These are phyloP conservation scores for Megacollybia platyphylla DNA, from an alignment of 1,284 basidiomycete genomes.

Conservation along the genomic window DNA sequence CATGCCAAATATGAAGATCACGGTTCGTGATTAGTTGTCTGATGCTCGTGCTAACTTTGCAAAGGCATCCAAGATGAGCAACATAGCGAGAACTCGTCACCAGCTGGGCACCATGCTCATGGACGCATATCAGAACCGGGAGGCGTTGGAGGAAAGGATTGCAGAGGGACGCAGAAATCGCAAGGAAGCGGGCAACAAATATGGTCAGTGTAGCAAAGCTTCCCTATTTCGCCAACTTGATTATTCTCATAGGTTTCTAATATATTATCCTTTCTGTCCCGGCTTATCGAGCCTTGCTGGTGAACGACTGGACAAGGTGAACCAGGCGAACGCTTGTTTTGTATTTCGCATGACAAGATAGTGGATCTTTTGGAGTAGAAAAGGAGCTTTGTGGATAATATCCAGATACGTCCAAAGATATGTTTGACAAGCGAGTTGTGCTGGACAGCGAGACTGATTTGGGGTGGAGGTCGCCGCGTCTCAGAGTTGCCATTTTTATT, in stretches of 20 bases:
- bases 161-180: slow-evolving; percentile 68
- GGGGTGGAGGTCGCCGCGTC: not conserved
- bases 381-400: slow-evolving; percentile 45
- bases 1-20: slow-evolving; percentile 65
- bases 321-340: slow-evolving; percentile 44
- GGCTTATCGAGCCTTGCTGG: slow-evolving; percentile 14
- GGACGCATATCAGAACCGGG: slow-evolving; percentile 69
- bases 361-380: slow-evolving; percentile 81
- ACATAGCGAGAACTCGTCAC: slow-evolving; percentile 58
- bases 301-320: slow-evolving; percentile 30
- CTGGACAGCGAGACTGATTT: not conserved
- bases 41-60: slow-evolving; percentile 4
- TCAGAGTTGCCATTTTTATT: not conserved
- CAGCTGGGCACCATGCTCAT: slow-evolving; percentile 65
- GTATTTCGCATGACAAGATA: slow-evolving; percentile 80
- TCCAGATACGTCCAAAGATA: slow-evolving; percentile 66
- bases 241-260: not conserved
- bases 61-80: slow-evolving; percentile 56
- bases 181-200: slow-evolving; percentile 80
- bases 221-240: not conserved
- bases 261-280: not conserved
- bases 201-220: slow-evolving; percentile 33
- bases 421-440: slow-evolving; percentile 69
- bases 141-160: slow-evolving; percentile 66
- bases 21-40: slow-evolving; percentile 24